Evolutionary conservation across 2,329 filamentous ascomycete genomes (phyloP).

Genomic region (Nemania bipapillata): DNA sequence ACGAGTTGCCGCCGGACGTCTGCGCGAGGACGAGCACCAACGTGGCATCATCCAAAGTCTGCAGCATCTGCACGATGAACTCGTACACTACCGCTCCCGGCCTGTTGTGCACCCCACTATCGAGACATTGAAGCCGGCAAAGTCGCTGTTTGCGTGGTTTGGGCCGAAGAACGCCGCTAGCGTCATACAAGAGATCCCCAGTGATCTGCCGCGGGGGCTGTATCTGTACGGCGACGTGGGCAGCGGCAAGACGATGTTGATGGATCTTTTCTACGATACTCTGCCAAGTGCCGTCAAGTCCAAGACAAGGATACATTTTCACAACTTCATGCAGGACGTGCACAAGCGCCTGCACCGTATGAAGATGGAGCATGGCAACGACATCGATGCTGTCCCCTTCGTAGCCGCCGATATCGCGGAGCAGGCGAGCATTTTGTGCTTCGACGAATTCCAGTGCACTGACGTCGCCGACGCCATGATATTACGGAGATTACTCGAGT

Average conservation of each 20-base stretch:
- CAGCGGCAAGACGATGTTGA: constrained; percentile 98
- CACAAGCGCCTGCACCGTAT: constrained; percentile 90
- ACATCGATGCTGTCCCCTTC: constrained; percentile 89
- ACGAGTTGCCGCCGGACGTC: constrained; percentile 75
- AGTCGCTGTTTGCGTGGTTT: constrained; percentile 71
- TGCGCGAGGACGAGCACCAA: constrained; percentile 92
- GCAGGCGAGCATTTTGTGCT: constrained; percentile 86
- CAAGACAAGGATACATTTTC: constrained; percentile 96
- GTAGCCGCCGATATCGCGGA: constrained; percentile 94
- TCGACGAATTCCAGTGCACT: constrained; percentile 98
- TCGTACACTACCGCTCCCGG: constrained; percentile 77
- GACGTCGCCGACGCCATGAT: constrained; percentile 99
- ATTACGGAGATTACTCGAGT: constrained; percentile 83
- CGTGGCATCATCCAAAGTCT: constrained; percentile 89
- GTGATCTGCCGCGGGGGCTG: constrained; percentile 83
- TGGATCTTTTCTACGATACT: constrained; percentile 98
- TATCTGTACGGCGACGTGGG: constrained; percentile 98
- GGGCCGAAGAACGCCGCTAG: constrained; percentile 58
- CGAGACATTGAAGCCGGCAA: constrained; percentile 71
- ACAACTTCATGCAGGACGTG: constrained; percentile 99
- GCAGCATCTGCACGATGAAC: constrained; percentile 86
- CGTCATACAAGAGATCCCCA: constrained; percentile 67
- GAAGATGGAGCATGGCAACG: constrained; percentile 88
- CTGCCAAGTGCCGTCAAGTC: constrained; percentile 79
- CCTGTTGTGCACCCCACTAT: constrained; percentile 80